These are phyloP conservation scores for Salix dunnii DNA, from an alignment of 345 rosid species.

Conservation along the genomic window DNA sequence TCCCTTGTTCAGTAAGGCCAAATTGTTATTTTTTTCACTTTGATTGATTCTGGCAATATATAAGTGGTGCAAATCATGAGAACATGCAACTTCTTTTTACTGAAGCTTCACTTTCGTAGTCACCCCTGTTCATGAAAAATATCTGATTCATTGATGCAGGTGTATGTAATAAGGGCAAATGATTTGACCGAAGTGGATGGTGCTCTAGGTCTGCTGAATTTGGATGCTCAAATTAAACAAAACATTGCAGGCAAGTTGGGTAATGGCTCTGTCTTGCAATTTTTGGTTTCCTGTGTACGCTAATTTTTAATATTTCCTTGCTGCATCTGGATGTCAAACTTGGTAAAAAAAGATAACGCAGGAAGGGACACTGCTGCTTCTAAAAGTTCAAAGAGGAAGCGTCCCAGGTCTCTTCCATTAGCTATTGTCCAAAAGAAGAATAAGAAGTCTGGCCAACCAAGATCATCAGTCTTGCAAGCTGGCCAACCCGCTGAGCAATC, in stretches of 20 bases:
- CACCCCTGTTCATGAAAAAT: constrained; percentile 3
- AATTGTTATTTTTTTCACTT: neutral
- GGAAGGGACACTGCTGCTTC: constrained; percentile 11
- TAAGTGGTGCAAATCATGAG: neutral
- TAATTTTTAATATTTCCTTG: neutral
- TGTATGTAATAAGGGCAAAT: constrained; percentile 55
- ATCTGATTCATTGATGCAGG: constrained; percentile 34
- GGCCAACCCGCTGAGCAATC: constrained; percentile 43
- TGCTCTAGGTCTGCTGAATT: constrained; percentile 61
- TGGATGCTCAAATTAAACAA: constrained; percentile 54
- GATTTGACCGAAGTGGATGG: constrained; percentile 64
- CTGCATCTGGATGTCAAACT: constrained; percentile 15
- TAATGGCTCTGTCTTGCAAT: constrained; percentile 3
- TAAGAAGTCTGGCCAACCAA: constrained; percentile 28
- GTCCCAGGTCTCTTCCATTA: constrained; percentile 46
- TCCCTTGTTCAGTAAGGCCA: neutral
- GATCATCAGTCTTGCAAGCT: constrained; percentile 17
- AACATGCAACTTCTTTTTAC: neutral
- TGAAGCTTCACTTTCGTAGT: neutral
- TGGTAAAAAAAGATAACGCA: constrained; percentile 19
- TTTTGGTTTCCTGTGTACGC: constrained; percentile 5
- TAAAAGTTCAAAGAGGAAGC: constrained; percentile 39
- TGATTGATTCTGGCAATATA: neutral
- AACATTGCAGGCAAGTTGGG: constrained; percentile 47
- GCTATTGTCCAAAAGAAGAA: constrained; percentile 42